Evolutionary conservation across 495 filamentous ascomycete genomes (phyloP).

Genomic region (Xylaria venustula): DNA sequence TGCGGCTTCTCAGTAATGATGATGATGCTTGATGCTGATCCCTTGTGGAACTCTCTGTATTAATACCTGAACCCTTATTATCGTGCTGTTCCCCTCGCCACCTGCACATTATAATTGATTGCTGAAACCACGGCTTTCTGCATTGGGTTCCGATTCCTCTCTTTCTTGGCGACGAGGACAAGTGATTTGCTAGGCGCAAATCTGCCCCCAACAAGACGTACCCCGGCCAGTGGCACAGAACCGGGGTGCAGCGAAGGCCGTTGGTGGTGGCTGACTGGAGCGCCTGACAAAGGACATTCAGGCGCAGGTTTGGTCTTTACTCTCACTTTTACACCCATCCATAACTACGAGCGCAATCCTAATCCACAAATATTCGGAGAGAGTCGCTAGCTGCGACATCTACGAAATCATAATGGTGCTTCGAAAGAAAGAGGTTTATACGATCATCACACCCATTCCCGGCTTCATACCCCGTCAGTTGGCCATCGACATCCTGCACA

Average conservation of each 20-base stretch:
- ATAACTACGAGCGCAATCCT: not conserved
- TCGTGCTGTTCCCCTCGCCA: not conserved
- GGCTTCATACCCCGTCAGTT: constrained; percentile 47
- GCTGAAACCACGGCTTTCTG: too few relatives aligned
- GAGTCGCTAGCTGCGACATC: not conserved
- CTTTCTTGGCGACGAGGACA: not conserved
- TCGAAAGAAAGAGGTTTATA: constrained; percentile 49
- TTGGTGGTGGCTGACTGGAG: not conserved
- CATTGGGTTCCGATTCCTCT: not conserved
- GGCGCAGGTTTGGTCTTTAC: not conserved
- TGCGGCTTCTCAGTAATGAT: too few relatives aligned
- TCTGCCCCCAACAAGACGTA: not conserved
- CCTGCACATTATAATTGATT: not conserved
- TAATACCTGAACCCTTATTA: not conserved
- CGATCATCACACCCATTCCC: constrained; percentile 48
- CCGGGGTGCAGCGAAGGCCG: not conserved
- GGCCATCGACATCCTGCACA: constrained; percentile 39
- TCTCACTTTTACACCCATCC: not conserved
- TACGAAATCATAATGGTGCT: constrained; percentile 32
- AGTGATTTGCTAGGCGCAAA: not conserved
- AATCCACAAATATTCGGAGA: not conserved
- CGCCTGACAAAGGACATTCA: not conserved
- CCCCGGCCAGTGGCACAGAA: not conserved
- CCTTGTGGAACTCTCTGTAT: too few relatives aligned
- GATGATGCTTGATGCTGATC: too few relatives aligned